phyloP scores from a whole-genome alignment of 371 early-diverging fungal genomes.

The Entomophthora muscae region DNA sequence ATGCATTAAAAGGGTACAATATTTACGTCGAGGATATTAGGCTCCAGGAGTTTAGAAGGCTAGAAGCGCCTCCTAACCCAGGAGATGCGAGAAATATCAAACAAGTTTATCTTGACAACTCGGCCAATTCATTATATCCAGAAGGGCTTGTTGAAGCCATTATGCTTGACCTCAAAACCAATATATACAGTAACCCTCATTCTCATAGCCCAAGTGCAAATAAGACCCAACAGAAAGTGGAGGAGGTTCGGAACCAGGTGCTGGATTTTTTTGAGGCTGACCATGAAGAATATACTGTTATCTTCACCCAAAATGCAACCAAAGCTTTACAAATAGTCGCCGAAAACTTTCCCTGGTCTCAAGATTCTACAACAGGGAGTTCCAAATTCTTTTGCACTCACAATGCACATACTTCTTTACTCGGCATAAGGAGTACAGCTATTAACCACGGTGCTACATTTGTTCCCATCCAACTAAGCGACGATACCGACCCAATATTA shows the following conservation, averaged over 20 bases:
- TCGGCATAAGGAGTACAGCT: constrained; percentile 38
- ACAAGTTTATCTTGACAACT: constrained; percentile 40
- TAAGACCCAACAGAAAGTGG: constrained; percentile 22
- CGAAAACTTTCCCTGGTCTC: constrained; percentile 26
- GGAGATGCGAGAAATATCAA: background rate
- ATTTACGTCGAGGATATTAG: background rate
- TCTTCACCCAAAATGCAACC: constrained; percentile 38
- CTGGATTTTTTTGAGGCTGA: constrained; percentile 24
- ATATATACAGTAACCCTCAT: constrained; percentile 51
- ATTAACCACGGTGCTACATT: constrained; percentile 4
- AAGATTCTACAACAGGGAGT: background rate
- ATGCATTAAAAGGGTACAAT: background rate
- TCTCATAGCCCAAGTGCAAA: constrained; percentile 29
- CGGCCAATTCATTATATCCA: constrained; percentile 37
- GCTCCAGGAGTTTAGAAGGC: background rate
- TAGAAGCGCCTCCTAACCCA: background rate
- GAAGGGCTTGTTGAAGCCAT: constrained; percentile 21
- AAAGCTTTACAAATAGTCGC: constrained; percentile 33
- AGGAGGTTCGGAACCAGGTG: constrained; percentile 24
- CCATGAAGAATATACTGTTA: constrained; percentile 24
- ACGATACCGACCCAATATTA: constrained; percentile 11
- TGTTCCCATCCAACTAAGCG: constrained; percentile 8
- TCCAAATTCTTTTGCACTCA: constrained; percentile 27
- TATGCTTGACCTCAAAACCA: constrained; percentile 21
- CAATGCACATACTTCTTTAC: constrained; percentile 44